Base-by-base conservation (phyloP, 2,329 filamentous ascomycete genomes). In the Beauveria rudraprayagi region DNA sequence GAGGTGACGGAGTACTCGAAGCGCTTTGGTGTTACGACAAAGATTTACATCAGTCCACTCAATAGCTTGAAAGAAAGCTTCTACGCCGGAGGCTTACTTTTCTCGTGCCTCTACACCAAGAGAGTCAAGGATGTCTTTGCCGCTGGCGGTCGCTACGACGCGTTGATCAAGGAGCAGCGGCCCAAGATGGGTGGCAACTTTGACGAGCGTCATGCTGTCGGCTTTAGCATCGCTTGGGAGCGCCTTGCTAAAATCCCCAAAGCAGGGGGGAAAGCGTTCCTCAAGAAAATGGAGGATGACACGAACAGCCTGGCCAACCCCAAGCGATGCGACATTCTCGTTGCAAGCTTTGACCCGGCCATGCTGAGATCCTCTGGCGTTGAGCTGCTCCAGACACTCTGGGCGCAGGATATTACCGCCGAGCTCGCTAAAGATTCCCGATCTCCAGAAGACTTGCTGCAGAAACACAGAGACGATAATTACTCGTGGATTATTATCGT, bases 131-230 rank as follows among this genome's bases (percentile, higher is more conserved):
- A 94, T 66, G 90, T 97, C 0, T 91, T 97, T 69, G 94, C 93
- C 6, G 94, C 92, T 37, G 94, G 95, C 56, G 94, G 94, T 2
- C 85, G 94, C 54, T 99, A 99, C 71, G 95, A 99, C 71, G 85
- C 86, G 53, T 77, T 99, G 22, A 93, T 99, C 65, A 86, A 87
- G 70, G 90, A 95, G 63, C 90, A 95, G 69, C 84, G 87, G 9
- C 89, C 90, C 5, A 88, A 86, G 65, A 83, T 86, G 47, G 80
- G 84, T 46, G 81, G 80, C 26, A 83, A 82, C 61, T 78, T 83
- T 48, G 80, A 84, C 60, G 85, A 87, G 67, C 84, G 85, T 22
- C 91, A 95, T 70, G 93, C 91, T 5, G 94, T 97, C 11, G 94
- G 95, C 1, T 93, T 97, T 70, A 95, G 92, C 69, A 78, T 97